These are phyloP conservation scores for Lipomyces oligophaga DNA, from an alignment of 805 yeast genomes.

Conservation along the genomic window DNA sequence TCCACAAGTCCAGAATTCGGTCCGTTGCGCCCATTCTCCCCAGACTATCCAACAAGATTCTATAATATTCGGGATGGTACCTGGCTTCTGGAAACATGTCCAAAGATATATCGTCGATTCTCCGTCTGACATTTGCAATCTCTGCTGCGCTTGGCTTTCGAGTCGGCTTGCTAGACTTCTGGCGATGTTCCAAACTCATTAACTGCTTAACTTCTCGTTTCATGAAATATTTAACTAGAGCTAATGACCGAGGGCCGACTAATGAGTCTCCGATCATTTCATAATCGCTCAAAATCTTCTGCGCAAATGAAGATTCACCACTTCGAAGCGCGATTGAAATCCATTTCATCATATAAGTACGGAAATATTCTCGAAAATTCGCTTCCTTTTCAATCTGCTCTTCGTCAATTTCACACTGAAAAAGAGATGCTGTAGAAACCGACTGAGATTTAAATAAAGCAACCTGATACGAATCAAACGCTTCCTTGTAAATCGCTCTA, in stretches of 20 bases:
- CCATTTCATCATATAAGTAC: constrained; percentile 4
- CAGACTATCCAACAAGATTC: constrained; percentile 11
- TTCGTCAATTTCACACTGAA: background rate
- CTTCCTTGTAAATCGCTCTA: constrained; percentile 6
- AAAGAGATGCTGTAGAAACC: background rate
- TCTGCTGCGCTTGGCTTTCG: constrained; percentile 3
- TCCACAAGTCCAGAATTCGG: constrained; percentile 2
- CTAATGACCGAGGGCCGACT: background rate
- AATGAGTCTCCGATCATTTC: constrained; percentile 10
- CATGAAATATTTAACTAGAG: constrained; percentile 11
- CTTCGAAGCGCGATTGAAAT: constrained; percentile 15
- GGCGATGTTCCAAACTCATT: background rate
- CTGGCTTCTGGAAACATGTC: background rate
- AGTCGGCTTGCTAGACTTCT: background rate
- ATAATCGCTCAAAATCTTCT: constrained; percentile 9
- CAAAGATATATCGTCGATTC: constrained; percentile 2
- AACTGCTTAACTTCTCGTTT: constrained; percentile 4
- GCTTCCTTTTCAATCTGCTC: background rate
- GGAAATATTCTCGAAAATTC: background rate
- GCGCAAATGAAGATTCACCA: constrained; percentile 6
- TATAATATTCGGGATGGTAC: constrained; percentile 8
- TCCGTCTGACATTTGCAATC: background rate
- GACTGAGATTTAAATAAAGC: too few relatives aligned
- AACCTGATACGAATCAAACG: constrained; percentile 3
- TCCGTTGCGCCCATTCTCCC: constrained; percentile 9